Conservation (phyloP, 2,329 filamentous ascomycete species). For the Aspergillus ruber region DNA sequence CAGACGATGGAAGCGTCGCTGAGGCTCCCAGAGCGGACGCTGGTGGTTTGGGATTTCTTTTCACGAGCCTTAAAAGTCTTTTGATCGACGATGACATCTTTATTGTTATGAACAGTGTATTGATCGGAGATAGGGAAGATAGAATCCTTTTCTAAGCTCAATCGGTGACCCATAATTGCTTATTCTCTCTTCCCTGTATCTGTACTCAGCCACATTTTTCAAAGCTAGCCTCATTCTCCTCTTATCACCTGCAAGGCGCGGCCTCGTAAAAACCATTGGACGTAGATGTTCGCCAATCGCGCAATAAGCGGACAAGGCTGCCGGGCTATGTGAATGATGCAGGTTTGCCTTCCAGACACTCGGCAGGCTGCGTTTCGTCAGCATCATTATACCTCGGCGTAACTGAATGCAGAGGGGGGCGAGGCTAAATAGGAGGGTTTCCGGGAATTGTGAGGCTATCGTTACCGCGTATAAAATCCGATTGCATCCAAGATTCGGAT, state of each 20-base stretch:
- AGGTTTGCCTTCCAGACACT: not conserved
- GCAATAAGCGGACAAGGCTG: not conserved
- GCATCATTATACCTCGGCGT: too few species aligned
- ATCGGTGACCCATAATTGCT: not conserved
- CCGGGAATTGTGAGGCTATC: not conserved
- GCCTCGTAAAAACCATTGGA: not conserved
- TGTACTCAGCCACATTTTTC: not conserved
- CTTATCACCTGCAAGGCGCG: not conserved
- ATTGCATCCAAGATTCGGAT: not conserved
- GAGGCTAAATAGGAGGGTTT: not conserved
- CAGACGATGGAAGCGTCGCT: slow-evolving; percentile 1
- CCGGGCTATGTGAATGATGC: not conserved
- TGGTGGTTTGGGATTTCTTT: not conserved
- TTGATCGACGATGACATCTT: not conserved
- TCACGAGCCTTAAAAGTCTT: slow-evolving; percentile 1
- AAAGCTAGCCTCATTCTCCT: not conserved
- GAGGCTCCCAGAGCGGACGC: slow-evolving; percentile 1
- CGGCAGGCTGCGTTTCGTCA: not conserved
- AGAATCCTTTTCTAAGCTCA: not conserved
- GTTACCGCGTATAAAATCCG: not conserved
- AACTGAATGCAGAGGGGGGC: too few species aligned
- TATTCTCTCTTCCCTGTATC: not conserved
- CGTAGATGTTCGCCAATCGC: too few species aligned
- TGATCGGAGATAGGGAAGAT: not conserved
- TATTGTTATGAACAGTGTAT: too few species aligned